These are phyloP conservation scores for Penicillium occitanis DNA, from an alignment of 2,329 filamentous ascomycete genomes.

Conservation along the genomic window DNA sequence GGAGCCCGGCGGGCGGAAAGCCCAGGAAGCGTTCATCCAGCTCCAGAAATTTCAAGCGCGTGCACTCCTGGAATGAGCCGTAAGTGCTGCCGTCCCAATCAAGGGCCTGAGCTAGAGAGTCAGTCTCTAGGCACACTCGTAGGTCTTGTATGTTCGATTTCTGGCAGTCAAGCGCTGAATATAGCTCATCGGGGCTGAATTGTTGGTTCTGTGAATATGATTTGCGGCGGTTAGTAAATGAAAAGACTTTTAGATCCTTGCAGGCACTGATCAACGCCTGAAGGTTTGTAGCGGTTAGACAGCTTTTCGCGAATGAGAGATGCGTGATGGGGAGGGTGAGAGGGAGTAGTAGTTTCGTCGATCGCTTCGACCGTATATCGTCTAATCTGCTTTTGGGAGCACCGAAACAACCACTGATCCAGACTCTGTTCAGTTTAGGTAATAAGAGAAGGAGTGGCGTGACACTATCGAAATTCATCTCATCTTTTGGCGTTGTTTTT, in stretches of 20 bases:
- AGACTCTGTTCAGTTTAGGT: background rate
- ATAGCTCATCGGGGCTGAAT: background rate
- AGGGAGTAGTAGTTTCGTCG: background rate
- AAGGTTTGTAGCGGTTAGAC: conserved; percentile 4
- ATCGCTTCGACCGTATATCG: background rate
- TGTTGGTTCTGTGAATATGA: background rate
- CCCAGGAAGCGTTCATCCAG: conserved; percentile 1
- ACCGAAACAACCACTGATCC: background rate
- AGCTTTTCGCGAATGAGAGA: background rate
- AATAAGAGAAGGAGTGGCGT: conserved; percentile 1
- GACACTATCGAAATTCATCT: background rate
- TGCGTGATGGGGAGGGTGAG: background rate
- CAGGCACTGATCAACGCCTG: background rate
- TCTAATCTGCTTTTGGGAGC: background rate
- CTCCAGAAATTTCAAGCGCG: background rate
- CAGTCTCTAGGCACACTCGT: background rate
- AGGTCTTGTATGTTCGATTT: conserved; percentile 1
- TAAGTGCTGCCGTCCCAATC: background rate
- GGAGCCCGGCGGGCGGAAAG: background rate
- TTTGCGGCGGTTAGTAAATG: background rate
- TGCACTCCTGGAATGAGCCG: background rate
- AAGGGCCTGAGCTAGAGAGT: background rate
- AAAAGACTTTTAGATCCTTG: conserved; percentile 3
- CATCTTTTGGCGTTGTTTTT: background rate
- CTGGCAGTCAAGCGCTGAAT: conserved; percentile 6